Evolutionary conservation across 305 asterid genomes (phyloP).

Genomic region (Ruellia speciosa): DNA sequence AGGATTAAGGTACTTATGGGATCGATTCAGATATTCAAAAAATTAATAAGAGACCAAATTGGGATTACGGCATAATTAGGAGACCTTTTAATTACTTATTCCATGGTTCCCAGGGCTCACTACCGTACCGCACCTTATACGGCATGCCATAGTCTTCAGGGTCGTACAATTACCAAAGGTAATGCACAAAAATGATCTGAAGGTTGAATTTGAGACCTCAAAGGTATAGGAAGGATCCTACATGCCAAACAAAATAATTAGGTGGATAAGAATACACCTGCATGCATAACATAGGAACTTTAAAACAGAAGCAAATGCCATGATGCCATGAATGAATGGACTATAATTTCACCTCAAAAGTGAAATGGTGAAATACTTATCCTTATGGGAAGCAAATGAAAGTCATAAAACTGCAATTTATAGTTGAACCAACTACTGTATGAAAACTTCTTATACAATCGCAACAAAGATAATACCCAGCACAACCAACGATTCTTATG

Average conservation of each 20-base stretch:
- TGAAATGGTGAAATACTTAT: constrained; percentile 83
- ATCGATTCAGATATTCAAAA: too few relatives aligned
- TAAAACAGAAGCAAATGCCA: constrained; percentile 47
- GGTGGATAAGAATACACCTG: constrained; percentile 96
- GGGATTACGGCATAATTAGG: too few relatives aligned
- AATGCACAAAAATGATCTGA: constrained; percentile 61
- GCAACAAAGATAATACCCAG: constrained; percentile 48
- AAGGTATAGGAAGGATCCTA: constrained; percentile 71
- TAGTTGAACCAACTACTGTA: neutral
- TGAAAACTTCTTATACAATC: neutral
- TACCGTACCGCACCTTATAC: too few relatives aligned
- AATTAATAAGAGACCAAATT: too few relatives aligned
- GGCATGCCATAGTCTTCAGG: too few relatives aligned
- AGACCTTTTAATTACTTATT: too few relatives aligned
- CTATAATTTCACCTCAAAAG: constrained; percentile 75
- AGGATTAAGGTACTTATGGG: too few relatives aligned
- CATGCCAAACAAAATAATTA: constrained; percentile 86
- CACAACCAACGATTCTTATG: constrained; percentile 96
- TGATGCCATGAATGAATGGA: constrained; percentile 52
- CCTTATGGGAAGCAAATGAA: constrained; percentile 83
- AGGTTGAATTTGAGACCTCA: constrained; percentile 92
- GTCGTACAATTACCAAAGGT: too few relatives aligned
- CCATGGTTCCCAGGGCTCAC: too few relatives aligned
- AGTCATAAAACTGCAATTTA: constrained; percentile 22
- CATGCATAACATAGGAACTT: constrained; percentile 89